These are phyloP conservation scores for Dacryopinax primogenitus DNA, from an alignment of 768 basidiomycete species.

Conservation along the genomic window DNA sequence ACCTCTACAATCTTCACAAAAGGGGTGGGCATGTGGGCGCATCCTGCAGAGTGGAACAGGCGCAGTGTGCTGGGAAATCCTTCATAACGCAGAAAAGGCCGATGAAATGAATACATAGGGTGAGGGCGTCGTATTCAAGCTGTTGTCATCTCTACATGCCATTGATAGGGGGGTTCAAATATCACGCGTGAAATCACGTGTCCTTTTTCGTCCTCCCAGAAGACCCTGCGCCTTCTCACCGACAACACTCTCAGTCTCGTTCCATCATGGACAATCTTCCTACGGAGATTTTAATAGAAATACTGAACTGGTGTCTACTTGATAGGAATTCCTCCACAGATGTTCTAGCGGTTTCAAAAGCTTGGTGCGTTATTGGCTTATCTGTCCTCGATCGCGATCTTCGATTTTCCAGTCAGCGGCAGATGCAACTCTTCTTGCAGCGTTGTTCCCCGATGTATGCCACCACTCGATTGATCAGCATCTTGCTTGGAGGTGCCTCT, in stretches of 20 bases:
- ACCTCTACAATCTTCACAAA: slow-evolving; percentile 63
- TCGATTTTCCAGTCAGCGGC: background rate
- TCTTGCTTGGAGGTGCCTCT: background rate
- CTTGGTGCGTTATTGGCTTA: background rate
- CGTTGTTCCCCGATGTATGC: background rate
- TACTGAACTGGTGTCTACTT: background rate
- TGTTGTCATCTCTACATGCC: too few relatives aligned
- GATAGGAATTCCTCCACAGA: background rate
- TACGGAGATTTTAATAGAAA: background rate
- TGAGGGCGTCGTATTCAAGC: too few relatives aligned
- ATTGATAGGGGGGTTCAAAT: too few relatives aligned
- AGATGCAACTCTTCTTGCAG: background rate
- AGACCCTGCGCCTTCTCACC: too few relatives aligned
- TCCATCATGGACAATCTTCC: slow-evolving; percentile 2
- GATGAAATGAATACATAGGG: too few relatives aligned
- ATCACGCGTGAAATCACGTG: too few relatives aligned
- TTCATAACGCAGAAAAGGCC: too few relatives aligned
- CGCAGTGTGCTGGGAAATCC: too few relatives aligned
- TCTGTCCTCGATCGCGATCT: background rate
- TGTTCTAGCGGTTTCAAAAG: background rate
- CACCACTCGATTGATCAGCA: background rate
- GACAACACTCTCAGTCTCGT: too few relatives aligned
- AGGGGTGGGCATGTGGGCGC: too few relatives aligned
- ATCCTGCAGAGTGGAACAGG: too few relatives aligned
- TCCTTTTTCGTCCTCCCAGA: too few relatives aligned